These are phyloP conservation scores for Arthroderma uncinatum DNA, from an alignment of 2,329 filamentous ascomycete species.

Conservation along the genomic window DNA sequence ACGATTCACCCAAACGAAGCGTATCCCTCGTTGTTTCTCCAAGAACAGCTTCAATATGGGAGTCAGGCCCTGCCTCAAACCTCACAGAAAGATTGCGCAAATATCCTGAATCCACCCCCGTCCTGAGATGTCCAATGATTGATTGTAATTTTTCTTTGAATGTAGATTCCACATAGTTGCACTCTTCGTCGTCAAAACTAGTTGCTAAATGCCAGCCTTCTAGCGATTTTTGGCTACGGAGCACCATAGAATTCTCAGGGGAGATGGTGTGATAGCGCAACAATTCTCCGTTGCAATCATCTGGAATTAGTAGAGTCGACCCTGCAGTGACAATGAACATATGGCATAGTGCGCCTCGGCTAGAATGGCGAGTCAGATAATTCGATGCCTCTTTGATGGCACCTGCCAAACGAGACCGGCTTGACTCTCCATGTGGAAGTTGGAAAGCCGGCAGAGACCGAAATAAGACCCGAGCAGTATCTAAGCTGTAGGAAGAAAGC, in stretches of 20 bases:
- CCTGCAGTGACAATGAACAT: constrained; percentile 25
- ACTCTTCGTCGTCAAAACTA: constrained; percentile 14
- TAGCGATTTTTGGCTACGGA: constrained; percentile 12
- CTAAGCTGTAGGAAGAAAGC: constrained; percentile 19
- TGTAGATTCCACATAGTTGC: constrained; percentile 9
- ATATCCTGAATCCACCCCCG: constrained; percentile 21
- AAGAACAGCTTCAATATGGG: constrained; percentile 17
- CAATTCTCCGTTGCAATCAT: constrained; percentile 18
- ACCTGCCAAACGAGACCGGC: constrained; percentile 11
- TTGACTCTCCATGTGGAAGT: constrained; percentile 5
- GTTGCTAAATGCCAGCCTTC: constrained; percentile 24
- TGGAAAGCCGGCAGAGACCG: constrained; percentile 17
- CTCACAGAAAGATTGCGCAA: constrained; percentile 20
- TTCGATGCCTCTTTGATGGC: constrained; percentile 20
- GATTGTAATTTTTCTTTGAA: constrained; percentile 18
- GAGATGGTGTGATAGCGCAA: constrained; percentile 28
- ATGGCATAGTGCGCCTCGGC: constrained; percentile 23
- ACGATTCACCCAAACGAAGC: constrained; percentile 25
- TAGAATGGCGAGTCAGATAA: constrained; percentile 18
- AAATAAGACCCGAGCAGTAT: constrained; percentile 16
- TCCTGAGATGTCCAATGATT: constrained; percentile 22
- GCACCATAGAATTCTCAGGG: constrained; percentile 18
- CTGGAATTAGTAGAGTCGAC: constrained; percentile 14
- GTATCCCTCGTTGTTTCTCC: constrained; percentile 15
- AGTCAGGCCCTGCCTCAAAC: constrained; percentile 18